A percentile compares a stretch with the other conserved stretches of the same genome.
Conservation (phyloP, 2,329 filamentous ascomycete species). For the Trichoderma sp. region DNA sequence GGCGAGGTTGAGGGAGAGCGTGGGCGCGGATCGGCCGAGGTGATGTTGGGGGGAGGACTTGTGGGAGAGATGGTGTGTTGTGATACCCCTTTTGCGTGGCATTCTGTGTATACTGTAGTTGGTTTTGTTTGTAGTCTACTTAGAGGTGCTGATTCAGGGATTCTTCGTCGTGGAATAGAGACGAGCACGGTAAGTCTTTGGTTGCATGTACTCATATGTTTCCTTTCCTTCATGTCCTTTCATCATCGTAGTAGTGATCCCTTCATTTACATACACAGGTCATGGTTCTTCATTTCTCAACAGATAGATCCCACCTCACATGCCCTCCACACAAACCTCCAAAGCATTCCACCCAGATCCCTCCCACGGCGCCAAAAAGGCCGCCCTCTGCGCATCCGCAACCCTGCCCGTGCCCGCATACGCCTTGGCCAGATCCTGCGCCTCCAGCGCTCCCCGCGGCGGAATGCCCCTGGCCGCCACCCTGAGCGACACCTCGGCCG, state of each 20-base stretch:
- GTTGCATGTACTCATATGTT: neutral
- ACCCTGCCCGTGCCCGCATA: conserved; percentile 73
- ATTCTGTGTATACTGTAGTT: too few species aligned
- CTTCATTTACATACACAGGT: neutral
- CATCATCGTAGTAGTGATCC: neutral
- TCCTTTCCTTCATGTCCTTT: neutral
- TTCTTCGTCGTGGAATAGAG: neutral
- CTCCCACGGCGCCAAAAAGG: conserved; percentile 82
- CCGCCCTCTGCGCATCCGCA: conserved; percentile 74
- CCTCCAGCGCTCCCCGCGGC: conserved; percentile 67
- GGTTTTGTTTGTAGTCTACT: neutral
- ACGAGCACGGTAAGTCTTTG: conserved; percentile 4
- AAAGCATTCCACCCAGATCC: conserved; percentile 65
- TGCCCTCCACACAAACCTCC: conserved; percentile 37
- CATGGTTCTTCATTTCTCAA: neutral
- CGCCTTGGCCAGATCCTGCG: conserved; percentile 70
- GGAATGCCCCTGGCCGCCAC: conserved; percentile 76
- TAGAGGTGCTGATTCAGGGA: neutral
- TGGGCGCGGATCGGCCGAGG: conserved; percentile 43
- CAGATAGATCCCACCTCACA: conserved; percentile 24
- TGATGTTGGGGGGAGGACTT: neutral
- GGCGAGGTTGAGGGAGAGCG: conserved; percentile 64
- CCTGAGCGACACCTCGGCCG: conserved; percentile 76
- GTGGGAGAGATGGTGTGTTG: conserved; percentile 5
- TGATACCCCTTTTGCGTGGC: conserved; percentile 21